Evolutionary conservation across 306 rosid genomes (phyloP), one percentile per base, ranked within the genome.

Genomic region (Lathyrus oleraceus): DNA sequence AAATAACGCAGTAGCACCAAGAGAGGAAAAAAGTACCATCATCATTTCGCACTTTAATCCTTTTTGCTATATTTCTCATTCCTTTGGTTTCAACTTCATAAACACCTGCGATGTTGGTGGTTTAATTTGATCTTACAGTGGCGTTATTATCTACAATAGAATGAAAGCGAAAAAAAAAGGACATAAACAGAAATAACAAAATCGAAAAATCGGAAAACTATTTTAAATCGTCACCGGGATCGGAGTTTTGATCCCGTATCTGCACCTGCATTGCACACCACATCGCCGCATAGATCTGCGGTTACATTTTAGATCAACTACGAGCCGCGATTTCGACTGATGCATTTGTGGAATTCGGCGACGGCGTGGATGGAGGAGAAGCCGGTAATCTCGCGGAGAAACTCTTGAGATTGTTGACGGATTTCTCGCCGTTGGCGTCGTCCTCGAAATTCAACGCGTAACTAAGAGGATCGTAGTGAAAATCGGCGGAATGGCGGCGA

Each of bases 401-500:
- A 73, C 61, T 65, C 44, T 63, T 72, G 7, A 78, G 43, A 10
- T 84, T 90, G 28, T 76, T 76, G 4, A 25, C 16, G 68, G 61
- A 36, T 21, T 72, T 21, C 9, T 79, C 87, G 17, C 78, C 79
- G 64, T 10, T 6, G 25, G 65, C 79, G 15, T 81, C 79, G 8
- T 86, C 90, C 2, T 92, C 96, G 54, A 92, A 92, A 68, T 92
- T 92, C 19, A 82, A 72, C 0, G 88, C 43, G 61, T 92, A 89
- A 49, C 95, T 89, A 67, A 86, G 77, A 0, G 87, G 53, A 43
- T 92, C 98, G 83, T 92, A 92, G 14, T 61, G 87, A 71, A 85
- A 87, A 35, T 86, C 96, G 15, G 89, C 84, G 40, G 96, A 87
- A 61, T 86, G 89, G 30, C 87, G 87, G 67, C 91, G 88, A 27